phyloP scores from a whole-genome alignment of 2,329 filamentous ascomycete species.

The Penicillium glabrum region DNA sequence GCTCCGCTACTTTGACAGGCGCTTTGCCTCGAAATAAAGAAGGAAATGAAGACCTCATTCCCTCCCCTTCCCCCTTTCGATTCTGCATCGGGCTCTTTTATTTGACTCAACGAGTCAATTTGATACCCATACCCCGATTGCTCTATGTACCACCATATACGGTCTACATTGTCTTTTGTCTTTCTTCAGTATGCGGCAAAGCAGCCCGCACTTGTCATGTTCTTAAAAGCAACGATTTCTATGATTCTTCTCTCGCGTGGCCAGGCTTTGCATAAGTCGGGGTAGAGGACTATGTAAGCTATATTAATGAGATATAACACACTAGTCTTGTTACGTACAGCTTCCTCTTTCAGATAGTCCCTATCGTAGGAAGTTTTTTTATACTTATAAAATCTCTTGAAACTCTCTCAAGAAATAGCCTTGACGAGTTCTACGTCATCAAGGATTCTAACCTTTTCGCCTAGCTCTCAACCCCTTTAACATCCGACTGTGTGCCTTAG shows the following conservation, averaged over 20 bases:
- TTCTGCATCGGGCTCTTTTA: slow-evolving; percentile 14
- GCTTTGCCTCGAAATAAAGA: slow-evolving; percentile 55
- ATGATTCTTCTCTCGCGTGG: neutral
- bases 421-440: no score
- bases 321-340: no score
- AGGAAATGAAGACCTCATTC: neutral
- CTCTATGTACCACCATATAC: slow-evolving; percentile 23
- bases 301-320: no score
- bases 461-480: no score
- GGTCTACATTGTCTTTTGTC: slow-evolving; percentile 6
- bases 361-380: no score
- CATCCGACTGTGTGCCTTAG: no score
- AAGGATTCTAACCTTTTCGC: no score
- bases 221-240: slow-evolving; percentile 8
- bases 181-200: neutral
- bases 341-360: no score
- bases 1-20: slow-evolving; percentile 75
- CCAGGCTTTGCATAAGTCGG: neutral
- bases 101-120: slow-evolving; percentile 7
- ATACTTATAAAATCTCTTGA: no score
- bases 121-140: slow-evolving; percentile 26
- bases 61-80: neutral
- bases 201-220: neutral
- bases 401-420: no score
- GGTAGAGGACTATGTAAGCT: neutral